Evolutionary conservation across 371 early-diverging fungal genomes (phyloP), one percentile per base, ranked within the genome.

Genomic region (Lichtheimia hyalospora): DNA sequence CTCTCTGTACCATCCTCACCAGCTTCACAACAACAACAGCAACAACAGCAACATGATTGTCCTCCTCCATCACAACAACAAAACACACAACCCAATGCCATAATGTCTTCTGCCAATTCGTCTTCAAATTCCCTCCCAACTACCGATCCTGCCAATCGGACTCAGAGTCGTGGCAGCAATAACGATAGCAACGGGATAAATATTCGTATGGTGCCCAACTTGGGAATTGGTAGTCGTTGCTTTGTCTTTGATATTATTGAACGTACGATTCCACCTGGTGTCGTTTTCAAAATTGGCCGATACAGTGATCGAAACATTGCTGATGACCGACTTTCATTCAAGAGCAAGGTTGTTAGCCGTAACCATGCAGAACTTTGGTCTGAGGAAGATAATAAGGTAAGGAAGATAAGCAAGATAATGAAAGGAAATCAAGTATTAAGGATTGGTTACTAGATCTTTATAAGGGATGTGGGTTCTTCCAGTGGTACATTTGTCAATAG

Each of bases 321-420:
- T 14, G 74, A 83, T 44, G 88, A 89, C 66, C 79, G 91, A 25
- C 81, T 93, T 42, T 88, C 92, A 12, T 97, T 97, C 82, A 91
- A 91, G 68, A 89, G 89, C 70, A 96, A 98, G 67, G 98, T 98
- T 34, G 96, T 98, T 15, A 89, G 89, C 50, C 86, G 98, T 44
- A 86, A 86, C 51, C 98, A 98, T 75, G 96, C 96, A 12, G 96
- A 98, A 76, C 69, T 97, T 16, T 96, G 94, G 92, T 78, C 89
- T 28, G 83, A 85, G 53, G 82, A 84, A 53, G 51, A 54, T 42
- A 90, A 91, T 12, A 87, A 92, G 90, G 92, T 91, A 34, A 42
- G 7, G 43, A 18, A 42, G 50, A 34, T 43, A 40, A 23, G 27
- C 52, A 27, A 54, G 20, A 61, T 7, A 44, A 39, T 27, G 24